These are phyloP conservation scores for Hypoxylon sp. DNA, from an alignment of 2,329 filamentous ascomycete genomes.

Conservation along the genomic window DNA sequence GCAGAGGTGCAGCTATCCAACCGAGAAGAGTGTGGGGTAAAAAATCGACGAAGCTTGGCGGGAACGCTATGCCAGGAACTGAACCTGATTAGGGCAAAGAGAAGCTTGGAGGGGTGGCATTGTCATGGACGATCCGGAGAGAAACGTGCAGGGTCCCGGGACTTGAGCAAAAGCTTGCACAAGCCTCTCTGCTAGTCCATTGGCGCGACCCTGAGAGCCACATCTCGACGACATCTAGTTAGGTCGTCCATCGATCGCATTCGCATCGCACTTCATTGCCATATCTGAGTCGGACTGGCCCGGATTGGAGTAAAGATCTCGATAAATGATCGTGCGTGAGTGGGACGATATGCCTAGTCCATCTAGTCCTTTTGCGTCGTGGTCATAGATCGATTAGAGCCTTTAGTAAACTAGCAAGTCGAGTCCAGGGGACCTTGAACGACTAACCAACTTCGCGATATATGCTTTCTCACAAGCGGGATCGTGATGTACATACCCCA, in stretches of 20 bases:
- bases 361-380: slow-evolving; percentile 23
- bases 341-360: slow-evolving; percentile 27
- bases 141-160: slow-evolving; percentile 49
- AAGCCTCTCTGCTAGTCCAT: slow-evolving; percentile 29
- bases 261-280: slow-evolving; percentile 33
- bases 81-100: slow-evolving; percentile 43
- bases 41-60: slow-evolving; percentile 44
- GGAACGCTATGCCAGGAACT: slow-evolving; percentile 48
- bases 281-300: slow-evolving; percentile 32
- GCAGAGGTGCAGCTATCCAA: slow-evolving; percentile 48
- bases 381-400: slow-evolving; percentile 16
- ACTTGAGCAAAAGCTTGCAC: slow-evolving; percentile 44
- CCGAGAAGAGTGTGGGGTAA: slow-evolving; percentile 53
- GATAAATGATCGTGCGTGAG: slow-evolving; percentile 34
- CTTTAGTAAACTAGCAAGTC: slow-evolving; percentile 3
- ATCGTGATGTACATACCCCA: slow-evolving; percentile 36
- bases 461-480: slow-evolving; percentile 22
- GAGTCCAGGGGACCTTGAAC: slow-evolving; percentile 26
- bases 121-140: slow-evolving; percentile 51
- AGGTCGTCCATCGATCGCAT: slow-evolving; percentile 40
- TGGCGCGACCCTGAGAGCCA: slow-evolving; percentile 41
- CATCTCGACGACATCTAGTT: slow-evolving; percentile 35
- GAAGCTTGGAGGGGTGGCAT: slow-evolving; percentile 42
- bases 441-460: slow-evolving; percentile 26
- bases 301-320: slow-evolving; percentile 40